These are phyloP conservation scores for Astrothelium subdiscretum DNA, from an alignment of 495 filamentous ascomycete genomes.

Conservation along the genomic window DNA sequence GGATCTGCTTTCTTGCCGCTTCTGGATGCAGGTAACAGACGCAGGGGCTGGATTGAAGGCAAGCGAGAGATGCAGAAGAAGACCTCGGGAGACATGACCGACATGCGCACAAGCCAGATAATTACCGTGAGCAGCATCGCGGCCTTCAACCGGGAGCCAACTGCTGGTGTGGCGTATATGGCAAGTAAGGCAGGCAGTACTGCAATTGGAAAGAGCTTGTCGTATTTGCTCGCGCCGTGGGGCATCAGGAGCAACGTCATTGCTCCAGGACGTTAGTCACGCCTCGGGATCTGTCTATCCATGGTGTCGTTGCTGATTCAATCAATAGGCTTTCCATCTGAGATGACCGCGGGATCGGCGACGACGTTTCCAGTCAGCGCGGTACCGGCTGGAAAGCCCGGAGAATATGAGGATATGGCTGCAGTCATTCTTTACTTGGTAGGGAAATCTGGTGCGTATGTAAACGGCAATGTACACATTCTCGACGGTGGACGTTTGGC, in stretches of 20 bases:
- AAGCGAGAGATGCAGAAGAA: slow-evolving; percentile 5
- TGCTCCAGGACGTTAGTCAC: slow-evolving; percentile 12
- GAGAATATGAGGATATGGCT: slow-evolving; percentile 49
- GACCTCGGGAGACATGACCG: slow-evolving; percentile 8
- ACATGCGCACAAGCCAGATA: slow-evolving; percentile 23
- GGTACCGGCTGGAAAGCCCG: slow-evolving; percentile 42
- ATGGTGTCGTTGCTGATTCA: not conserved
- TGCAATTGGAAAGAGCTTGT: slow-evolving; percentile 27
- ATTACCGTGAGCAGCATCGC: slow-evolving; percentile 26
- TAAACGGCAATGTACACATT: slow-evolving; percentile 44
- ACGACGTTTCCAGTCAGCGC: slow-evolving; percentile 34
- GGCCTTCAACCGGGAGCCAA: slow-evolving; percentile 20
- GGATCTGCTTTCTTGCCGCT: slow-evolving; percentile 32
- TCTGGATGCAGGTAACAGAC: slow-evolving; percentile 29
- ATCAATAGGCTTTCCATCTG: slow-evolving; percentile 45
- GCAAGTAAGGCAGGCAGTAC: slow-evolving; percentile 22
- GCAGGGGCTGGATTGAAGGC: slow-evolving; percentile 16
- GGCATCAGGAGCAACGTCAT: slow-evolving; percentile 21
- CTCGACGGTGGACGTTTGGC: slow-evolving; percentile 46
- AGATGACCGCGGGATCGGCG: slow-evolving; percentile 42
- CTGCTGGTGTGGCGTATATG: slow-evolving; percentile 25
- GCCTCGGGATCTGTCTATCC: not conserved
- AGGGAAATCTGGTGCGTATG: slow-evolving; percentile 48
- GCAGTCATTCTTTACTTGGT: slow-evolving; percentile 50
- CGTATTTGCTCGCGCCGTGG: slow-evolving; percentile 22